phyloP scores from a whole-genome alignment of 495 filamentous ascomycete genomes.

The Penicillium canescens region DNA sequence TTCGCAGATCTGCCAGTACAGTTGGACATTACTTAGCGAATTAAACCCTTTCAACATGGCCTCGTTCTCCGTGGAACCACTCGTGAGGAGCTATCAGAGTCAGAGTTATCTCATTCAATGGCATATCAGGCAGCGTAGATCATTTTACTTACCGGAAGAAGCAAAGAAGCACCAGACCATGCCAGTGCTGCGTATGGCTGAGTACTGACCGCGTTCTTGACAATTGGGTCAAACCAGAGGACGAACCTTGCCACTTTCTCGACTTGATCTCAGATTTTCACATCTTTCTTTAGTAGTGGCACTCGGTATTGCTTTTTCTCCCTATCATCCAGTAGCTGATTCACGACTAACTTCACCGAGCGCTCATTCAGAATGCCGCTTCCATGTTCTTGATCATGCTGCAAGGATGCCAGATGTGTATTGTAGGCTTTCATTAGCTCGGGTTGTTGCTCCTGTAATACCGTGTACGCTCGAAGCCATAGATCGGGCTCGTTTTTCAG shows the following conservation, averaged over 20 bases:
- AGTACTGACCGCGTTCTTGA: background rate
- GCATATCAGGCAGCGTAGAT: background rate
- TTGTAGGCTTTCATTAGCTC: no score
- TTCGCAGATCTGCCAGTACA: conserved; percentile 6
- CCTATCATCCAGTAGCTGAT: background rate
- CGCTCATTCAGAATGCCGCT: background rate
- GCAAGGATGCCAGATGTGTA: no score
- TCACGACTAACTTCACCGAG: background rate
- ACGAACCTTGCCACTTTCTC: background rate
- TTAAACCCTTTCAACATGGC: conserved; percentile 10
- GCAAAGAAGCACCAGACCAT: background rate
- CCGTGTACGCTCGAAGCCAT: no score
- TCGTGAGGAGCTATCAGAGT: conserved; percentile 1
- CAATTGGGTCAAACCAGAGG: background rate
- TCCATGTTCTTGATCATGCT: no score
- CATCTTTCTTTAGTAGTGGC: background rate
- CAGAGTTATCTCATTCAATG: background rate
- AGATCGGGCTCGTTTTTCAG: no score
- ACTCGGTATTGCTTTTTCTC: background rate
- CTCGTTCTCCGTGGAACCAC: background rate
- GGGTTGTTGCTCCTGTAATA: no score
- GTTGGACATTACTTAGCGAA: background rate
- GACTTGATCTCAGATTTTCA: background rate
- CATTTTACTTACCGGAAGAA: background rate
- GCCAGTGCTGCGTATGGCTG: background rate